phyloP scores from a whole-genome alignment of 768 basidiomycete genomes.

The Coprinopsis sp. region DNA sequence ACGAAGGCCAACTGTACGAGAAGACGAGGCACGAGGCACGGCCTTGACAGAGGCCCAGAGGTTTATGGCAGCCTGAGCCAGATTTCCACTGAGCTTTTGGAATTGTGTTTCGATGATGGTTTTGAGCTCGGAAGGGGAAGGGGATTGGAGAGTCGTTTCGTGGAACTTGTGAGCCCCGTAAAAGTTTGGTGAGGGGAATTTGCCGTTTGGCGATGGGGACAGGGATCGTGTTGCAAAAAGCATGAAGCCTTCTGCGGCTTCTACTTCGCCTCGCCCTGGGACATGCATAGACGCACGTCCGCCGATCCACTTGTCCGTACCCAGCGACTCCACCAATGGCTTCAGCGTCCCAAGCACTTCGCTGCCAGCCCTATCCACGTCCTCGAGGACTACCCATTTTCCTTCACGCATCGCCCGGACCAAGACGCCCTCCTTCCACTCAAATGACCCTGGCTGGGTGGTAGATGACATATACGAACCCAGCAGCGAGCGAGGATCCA shows the following conservation, averaged over 20 bases:
- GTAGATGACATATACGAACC: slow-evolving; percentile 92
- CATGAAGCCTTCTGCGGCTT: slow-evolving; percentile 75
- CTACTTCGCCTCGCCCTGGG: slow-evolving; percentile 68
- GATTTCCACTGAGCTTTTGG: slow-evolving; percentile 47
- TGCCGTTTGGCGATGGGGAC: slow-evolving; percentile 38
- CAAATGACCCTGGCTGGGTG: slow-evolving; percentile 79
- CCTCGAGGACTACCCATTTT: slow-evolving; percentile 88
- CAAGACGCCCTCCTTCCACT: slow-evolving; percentile 94
- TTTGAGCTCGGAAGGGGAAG: slow-evolving; percentile 61
- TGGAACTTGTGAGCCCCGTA: slow-evolving; percentile 83
- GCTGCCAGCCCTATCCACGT: slow-evolving; percentile 84
- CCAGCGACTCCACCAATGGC: slow-evolving; percentile 73
- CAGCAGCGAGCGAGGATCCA: slow-evolving; percentile 89
- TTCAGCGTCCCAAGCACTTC: slow-evolving; percentile 88
- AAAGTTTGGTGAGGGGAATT: slow-evolving; percentile 61
- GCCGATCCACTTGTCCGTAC: slow-evolving; percentile 71
- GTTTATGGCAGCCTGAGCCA: slow-evolving; percentile 49
- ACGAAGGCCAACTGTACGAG: slow-evolving; percentile 64
- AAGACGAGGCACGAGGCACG: slow-evolving; percentile 45
- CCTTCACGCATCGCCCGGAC: slow-evolving; percentile 88
- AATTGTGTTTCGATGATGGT: slow-evolving; percentile 68
- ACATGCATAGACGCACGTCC: slow-evolving; percentile 63
- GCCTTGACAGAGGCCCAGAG: slow-evolving; percentile 64
- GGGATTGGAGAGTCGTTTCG: slow-evolving; percentile 61
- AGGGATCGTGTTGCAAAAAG: slow-evolving; percentile 87